A percentile compares a stretch with the other conserved stretches of the same genome.
Evolutionary conservation across 805 yeast genomes (phyloP).

Genomic region (Sugiyamaella boreocaroliniensis): DNA sequence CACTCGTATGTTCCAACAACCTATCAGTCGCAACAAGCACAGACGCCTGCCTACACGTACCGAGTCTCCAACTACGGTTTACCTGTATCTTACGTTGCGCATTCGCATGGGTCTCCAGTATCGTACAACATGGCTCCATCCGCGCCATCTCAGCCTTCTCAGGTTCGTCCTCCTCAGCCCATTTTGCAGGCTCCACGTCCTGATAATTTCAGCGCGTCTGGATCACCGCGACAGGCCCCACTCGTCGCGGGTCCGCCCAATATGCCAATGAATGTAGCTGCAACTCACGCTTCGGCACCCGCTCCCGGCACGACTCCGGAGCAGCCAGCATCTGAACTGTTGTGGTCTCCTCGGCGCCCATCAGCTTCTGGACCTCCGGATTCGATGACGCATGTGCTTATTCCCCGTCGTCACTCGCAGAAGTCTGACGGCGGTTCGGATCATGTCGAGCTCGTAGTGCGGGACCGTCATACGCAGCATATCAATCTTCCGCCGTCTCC

Average conservation of each 20-base stretch:
- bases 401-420: not conserved
- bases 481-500: not conserved
- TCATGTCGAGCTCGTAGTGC: not conserved
- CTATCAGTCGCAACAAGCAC: not conserved
- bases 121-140: not conserved
- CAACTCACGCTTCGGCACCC: no score
- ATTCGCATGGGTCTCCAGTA: not conserved
- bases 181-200: no score
- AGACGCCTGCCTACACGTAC: not conserved
- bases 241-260: not conserved
- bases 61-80: not conserved
- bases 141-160: not conserved
- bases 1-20: not conserved
- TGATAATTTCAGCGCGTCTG: not conserved
- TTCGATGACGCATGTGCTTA: not conserved
- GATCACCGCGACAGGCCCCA: not conserved
- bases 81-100: not conserved
- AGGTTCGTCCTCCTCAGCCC: no score
- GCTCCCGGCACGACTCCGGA: no score
- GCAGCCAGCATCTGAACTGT: not conserved
- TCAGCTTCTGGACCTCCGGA: not conserved
- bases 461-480: not conserved
- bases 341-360: not conserved
- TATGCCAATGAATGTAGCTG: no score
- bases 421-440: not conserved